Base-by-base conservation (phyloP, 495 filamentous ascomycete genomes). In the Aspergillus hancockii region DNA sequence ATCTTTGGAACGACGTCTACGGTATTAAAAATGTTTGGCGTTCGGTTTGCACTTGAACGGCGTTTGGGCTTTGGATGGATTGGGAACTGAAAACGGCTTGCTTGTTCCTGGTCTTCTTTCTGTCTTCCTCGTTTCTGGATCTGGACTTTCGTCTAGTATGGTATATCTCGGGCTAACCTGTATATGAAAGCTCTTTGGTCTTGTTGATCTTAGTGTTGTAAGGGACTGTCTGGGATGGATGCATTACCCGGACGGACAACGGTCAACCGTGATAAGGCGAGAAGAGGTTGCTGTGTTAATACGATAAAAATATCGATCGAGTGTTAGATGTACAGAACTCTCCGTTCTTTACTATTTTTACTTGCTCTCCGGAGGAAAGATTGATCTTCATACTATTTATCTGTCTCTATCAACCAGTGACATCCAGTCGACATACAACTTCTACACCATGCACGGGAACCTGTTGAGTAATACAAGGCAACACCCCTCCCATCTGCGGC, bases 401-500 rank as follows among this genome's bases (percentile, higher is more conserved):
- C 32, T 36, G 32, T 36, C 38, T 41, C n/a, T 41, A 41, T n/a
- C n/a, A n/a, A n/a, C n/a, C n/a, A n/a, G n/a, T n/a, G n/a, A n/a
- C n/a, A n/a, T n/a, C n/a, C n/a, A n/a, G n/a, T n/a, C n/a, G n/a
- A n/a, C n/a, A n/a, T n/a, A n/a, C n/a, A n/a, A n/a, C n/a, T n/a
- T n/a, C n/a, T 7, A 7, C 25, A 28, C 25, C 25, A 3, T 3
- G 7, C 25, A 18, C 28, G 21, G 23, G 31, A 54, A 74, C 71
- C 58, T 72, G 70, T 55, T 74, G 71, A 34, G 71, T 74, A 23
- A 62, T 63, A 62, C 71, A 74, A 57, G 72, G 71, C 58, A 71
- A 50, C 40, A 71, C 70, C 52, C 71, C 71, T 6, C 71, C 71
- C 28, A 64, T 67, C 49, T 60, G 57, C 6, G 70, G 71, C 54